phyloP scores from a whole-genome alignment of 176 grass and related monocot genomes.

The Avena atlantica region DNA sequence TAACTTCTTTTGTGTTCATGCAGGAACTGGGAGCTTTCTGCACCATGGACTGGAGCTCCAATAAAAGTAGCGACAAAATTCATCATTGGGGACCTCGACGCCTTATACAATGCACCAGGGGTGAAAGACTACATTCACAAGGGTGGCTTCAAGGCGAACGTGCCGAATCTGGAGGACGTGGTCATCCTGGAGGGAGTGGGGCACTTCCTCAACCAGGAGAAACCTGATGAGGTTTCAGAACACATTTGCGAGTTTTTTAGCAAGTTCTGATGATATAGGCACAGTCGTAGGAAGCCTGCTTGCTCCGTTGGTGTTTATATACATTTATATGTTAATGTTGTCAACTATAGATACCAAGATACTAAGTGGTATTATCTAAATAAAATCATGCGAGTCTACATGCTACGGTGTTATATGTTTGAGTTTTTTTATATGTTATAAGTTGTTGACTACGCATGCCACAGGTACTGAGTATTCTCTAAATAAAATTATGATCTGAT shows the following conservation, averaged over 20 bases:
- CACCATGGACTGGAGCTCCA: constrained; percentile 65
- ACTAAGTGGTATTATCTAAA: neutral
- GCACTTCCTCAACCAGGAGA: constrained; percentile 89
- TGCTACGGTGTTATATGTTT: neutral
- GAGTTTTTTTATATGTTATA: too few relatives aligned
- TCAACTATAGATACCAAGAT: neutral
- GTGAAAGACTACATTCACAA: constrained; percentile 71
- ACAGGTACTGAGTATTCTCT: neutral
- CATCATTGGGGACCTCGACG: constrained; percentile 75
- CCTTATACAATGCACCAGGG: constrained; percentile 59
- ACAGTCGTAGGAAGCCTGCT: neutral
- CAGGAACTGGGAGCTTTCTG: constrained; percentile 82
- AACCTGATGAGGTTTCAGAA: constrained; percentile 67
- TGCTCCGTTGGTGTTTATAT: neutral
- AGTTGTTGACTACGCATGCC: neutral
- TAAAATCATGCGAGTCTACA: neutral
- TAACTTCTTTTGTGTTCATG: constrained; percentile 24
- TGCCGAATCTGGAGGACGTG: constrained; percentile 77
- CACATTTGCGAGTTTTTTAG: constrained; percentile 76
- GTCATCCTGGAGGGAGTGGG: constrained; percentile 71
- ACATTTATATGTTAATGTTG: too few relatives aligned
- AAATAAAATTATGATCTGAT: neutral
- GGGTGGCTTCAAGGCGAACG: constrained; percentile 61
- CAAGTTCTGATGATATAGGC: constrained; percentile 59
- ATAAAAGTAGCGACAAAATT: constrained; percentile 75